A percentile compares a stretch with the other conserved stretches of the same genome.
phyloP scores from a whole-genome alignment of 352 stramenopile species.

The Phytopythium litorale region DNA sequence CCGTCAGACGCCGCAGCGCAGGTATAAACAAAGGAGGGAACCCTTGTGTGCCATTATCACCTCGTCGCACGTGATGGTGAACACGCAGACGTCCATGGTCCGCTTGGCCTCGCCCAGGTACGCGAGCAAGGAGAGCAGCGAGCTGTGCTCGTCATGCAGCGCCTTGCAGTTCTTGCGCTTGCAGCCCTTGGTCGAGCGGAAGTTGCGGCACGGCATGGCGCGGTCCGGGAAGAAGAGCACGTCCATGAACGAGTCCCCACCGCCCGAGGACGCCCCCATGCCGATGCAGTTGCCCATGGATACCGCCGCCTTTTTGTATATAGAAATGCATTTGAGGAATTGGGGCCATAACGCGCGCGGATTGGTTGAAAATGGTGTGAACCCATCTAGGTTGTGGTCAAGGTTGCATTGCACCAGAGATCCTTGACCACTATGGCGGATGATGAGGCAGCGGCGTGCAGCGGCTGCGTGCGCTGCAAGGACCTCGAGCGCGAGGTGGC shows the following conservation, averaged over 20 bases:
- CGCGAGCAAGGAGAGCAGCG: conserved; percentile 47
- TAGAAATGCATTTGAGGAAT: no score
- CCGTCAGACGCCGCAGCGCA: background rate
- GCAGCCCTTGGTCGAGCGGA: conserved; percentile 39
- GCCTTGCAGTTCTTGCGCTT: conserved; percentile 64
- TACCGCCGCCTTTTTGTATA: no score
- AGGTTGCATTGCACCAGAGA: no score
- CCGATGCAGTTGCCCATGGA: conserved; percentile 75
- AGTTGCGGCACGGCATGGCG: conserved; percentile 56
- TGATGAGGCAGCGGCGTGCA: background rate
- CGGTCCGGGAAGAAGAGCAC: conserved; percentile 73
- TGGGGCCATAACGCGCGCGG: no score
- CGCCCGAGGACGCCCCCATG: conserved; percentile 8
- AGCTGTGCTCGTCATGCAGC: conserved; percentile 58
- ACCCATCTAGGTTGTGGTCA: background rate
- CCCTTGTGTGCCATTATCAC: conserved; percentile 12
- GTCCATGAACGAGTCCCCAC: conserved; percentile 59
- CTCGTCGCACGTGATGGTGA: conserved; percentile 74
- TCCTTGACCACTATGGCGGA: background rate
- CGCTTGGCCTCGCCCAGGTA: conserved; percentile 37
- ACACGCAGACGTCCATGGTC: conserved; percentile 68
- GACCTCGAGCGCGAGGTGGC: background rate
- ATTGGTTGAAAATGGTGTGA: background rate
- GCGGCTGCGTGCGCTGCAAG: background rate
- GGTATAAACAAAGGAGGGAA: background rate